Percentiles rank a stretch among this genome's conserved stretches.
phyloP scores from a whole-genome alignment of 495 filamentous ascomycete genomes.

The Xylaria cubensis region DNA sequence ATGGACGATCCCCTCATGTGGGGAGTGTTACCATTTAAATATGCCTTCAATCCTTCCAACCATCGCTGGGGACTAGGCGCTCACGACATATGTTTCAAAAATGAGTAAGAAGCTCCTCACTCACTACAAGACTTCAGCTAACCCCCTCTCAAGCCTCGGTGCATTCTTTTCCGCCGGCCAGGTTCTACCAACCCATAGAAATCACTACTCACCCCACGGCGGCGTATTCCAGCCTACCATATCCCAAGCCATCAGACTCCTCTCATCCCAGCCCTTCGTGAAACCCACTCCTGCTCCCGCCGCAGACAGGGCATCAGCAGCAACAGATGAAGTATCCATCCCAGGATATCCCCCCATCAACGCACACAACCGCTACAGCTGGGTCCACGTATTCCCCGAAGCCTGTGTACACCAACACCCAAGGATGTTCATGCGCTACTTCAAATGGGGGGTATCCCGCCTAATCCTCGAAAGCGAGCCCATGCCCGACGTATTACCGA shows the following conservation, averaged over 20 bases:
- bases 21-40: constrained; percentile 79
- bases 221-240: constrained; percentile 90
- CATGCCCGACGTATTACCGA: constrained; percentile 84
- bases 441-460: constrained; percentile 94
- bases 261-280: constrained; percentile 63
- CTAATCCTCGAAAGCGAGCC: constrained; percentile 87
- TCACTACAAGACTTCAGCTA: background rate
- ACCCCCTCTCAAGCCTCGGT: constrained; percentile 51
- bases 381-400: constrained; percentile 97
- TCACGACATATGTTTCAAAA: constrained; percentile 90
- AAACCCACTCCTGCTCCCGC: background rate
- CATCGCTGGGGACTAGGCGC: constrained; percentile 87
- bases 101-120: constrained; percentile 54
- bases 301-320: constrained; percentile 4
- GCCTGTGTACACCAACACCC: constrained; percentile 90
- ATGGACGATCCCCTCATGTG: constrained; percentile 94
- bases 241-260: constrained; percentile 81
- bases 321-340: constrained; percentile 41
- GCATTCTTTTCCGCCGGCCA: constrained; percentile 86
- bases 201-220: constrained; percentile 71
- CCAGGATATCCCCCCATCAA: constrained; percentile 62
- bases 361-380: constrained; percentile 63
- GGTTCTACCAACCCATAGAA: constrained; percentile 85
- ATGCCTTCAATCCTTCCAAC: constrained; percentile 72
- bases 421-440: constrained; percentile 83